Percentiles rank a stretch among this genome's conserved stretches.
Conservation (phyloP, 1,284 basidiomycete species). For the Cystobasidium slooffiae region DNA sequence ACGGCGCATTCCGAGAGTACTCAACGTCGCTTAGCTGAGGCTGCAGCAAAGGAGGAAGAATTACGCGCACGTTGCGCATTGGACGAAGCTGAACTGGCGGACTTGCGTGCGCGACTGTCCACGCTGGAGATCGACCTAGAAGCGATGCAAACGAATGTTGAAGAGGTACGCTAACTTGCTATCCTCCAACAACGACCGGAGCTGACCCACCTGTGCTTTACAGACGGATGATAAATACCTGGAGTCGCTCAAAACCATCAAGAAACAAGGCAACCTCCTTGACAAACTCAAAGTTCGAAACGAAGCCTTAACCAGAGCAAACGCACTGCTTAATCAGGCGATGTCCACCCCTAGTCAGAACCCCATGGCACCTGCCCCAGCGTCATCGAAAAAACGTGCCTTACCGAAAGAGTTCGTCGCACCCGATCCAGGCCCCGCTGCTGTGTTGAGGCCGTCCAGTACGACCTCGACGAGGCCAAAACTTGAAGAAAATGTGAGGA, state of each 20-base stretch:
- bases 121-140: slow-evolving; percentile 11
- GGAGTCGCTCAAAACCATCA: slow-evolving; percentile 38
- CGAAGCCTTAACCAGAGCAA: slow-evolving; percentile 32
- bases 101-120: neutral
- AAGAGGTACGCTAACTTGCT: slow-evolving; percentile 23
- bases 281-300: slow-evolving; percentile 41
- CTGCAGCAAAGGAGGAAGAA: slow-evolving; percentile 4
- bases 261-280: slow-evolving; percentile 13
- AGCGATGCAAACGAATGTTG: slow-evolving; percentile 28
- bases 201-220: neutral
- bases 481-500: neutral
- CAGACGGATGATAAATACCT: slow-evolving; percentile 42
- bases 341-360: neutral
- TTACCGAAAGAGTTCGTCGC: slow-evolving; percentile 34
- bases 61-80: neutral
- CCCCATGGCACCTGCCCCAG: slow-evolving; percentile 22
- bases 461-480: neutral
- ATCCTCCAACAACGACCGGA: neutral
- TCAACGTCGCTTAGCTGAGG: slow-evolving; percentile 6
- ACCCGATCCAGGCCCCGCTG: slow-evolving; percentile 34
- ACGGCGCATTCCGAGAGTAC: neutral
- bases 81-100: neutral
- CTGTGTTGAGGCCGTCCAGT: neutral
- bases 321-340: slow-evolving; percentile 7
- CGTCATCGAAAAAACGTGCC: slow-evolving; percentile 30